Base-by-base conservation (phyloP, 2,329 filamentous ascomycete genomes). In the Alternaria burnsii region DNA sequence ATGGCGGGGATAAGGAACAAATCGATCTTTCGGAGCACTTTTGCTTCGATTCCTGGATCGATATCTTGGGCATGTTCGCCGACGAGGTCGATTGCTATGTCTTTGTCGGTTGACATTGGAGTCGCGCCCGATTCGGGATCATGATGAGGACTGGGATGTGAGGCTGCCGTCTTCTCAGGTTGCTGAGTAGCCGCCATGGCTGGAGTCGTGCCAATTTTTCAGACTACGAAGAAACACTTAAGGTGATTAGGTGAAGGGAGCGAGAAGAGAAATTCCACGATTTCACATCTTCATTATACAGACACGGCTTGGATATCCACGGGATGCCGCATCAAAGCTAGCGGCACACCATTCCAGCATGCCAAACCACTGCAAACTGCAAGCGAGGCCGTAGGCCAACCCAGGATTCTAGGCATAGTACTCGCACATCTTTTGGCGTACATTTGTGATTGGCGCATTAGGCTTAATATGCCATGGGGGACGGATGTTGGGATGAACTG, bases 1-100 rank as follows among this genome's bases (percentile, higher is more conserved):
- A 91, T 91, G 12, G 86, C 84, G 0, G 89, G 89, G 34, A 91
- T 89, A 46, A 91, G 76, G 63, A 89, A 89, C 64, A 82, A 78
- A 68, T 91, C 89, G 52, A 91, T 90, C 78, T 91, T 91, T 48
- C 86, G 81, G 24, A 91, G 76, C 9, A 89, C 88, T 47, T 85
- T 82, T 18, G 80, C 82, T 59, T 85, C 85, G 0, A 87, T 75
- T 0, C 74, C 79, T 0, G 85, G 84, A 67, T 90, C 88, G 44
- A 88, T 81, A 4, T 76, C 71, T 62, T 84, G 83, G 4, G 80
- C 79, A 65, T 83, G 80, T 60, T 88, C 85, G 24, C 88, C 86
- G 3, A 89, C 87, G 59, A 91, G 82, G 9, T 82, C 82, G 55
- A 88, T 80, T 3, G 86, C 86, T 18, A 85, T 80, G 73, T 89